Evolutionary conservation across 768 basidiomycete genomes (phyloP), one percentile per base, ranked within the genome.

Genomic region (Sarcodon aspratus): DNA sequence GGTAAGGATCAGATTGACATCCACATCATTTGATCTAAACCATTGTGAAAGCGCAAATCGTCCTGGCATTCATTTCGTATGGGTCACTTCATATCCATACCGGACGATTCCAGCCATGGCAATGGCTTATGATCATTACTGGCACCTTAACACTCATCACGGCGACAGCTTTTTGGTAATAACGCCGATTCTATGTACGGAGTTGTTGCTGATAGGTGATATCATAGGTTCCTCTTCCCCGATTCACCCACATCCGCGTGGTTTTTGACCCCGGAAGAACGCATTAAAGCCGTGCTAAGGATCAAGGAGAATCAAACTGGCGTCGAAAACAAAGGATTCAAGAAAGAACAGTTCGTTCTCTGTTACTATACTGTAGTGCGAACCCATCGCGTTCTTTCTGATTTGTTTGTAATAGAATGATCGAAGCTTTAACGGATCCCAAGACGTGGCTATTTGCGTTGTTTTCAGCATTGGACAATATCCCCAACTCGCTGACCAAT

Each of bases 121-220:
- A 86, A 69, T 88, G 85, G 85, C 66, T 87, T 36, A 81, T 86
- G 81, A 74, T 85, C 56, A 79, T 86, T 54, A 83, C 78, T 10
- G 85, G 85, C 1, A 53, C 73, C 6, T 69, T 85, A 31, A 86
- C 85, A 3, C 62, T 86, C 12, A 49, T 81, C 48, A 74, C 76
- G 3, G 70, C 82, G 1, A 60, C 80, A 36, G 47, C 76, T 48
- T 85, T 84, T 62, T 84, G 79, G 80, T 79, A 50, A 48, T 68
- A 46, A 43, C 37, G 42, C 18, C 46, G n/a, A 44, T 42, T 40
- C 52, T 31, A 43, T 38, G 5, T 62, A 59, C 52, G 60, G 9
- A 37, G 50, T 6, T 49, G 59, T 2, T 46, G 49, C 0, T 55
- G 8, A 32, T 40, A 37, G 15, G 52, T 27, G n/a, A 15, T 3